Conservation (phyloP, 1,284 basidiomycete genomes). For the Ceratobasidium sp. region DNA sequence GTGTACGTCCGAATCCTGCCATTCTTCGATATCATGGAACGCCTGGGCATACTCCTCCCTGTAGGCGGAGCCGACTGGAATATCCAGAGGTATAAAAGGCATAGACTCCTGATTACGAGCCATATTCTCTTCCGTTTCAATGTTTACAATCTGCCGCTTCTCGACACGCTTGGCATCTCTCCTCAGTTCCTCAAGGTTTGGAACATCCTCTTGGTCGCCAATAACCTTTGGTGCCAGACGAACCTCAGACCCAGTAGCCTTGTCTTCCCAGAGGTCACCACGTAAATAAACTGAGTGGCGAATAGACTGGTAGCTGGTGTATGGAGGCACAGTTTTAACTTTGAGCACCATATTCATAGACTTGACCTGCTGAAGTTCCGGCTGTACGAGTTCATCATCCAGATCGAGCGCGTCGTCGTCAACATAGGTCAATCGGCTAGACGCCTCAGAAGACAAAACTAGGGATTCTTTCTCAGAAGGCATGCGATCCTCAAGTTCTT, state of each 20-base stretch:
- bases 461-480: background rate
- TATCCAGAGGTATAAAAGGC: conserved; percentile 14
- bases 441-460: background rate
- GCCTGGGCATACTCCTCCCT: background rate
- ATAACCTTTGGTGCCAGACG: background rate
- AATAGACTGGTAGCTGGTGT: conserved; percentile 1
- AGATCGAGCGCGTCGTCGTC: conserved; percentile 14
- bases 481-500: conserved; percentile 1
- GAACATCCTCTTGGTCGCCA: no score
- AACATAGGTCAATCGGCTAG: background rate
- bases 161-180: background rate
- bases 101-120: conserved; percentile 9
- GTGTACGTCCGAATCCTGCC: background rate
- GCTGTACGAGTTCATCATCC: conserved; percentile 7
- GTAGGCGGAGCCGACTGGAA: no score
- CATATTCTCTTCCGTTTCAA: background rate
- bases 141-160: conserved; percentile 3
- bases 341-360: background rate
- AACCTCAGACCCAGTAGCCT: background rate
- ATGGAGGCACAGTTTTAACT: background rate
- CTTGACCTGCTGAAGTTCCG: background rate
- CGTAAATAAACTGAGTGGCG: conserved; percentile 18
- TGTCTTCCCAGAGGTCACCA: conserved; percentile 20
- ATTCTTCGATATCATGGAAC: conserved; percentile 22
- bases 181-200: no score